Evolutionary conservation across 1,284 basidiomycete species (phyloP), one percentile per base, ranked within the genome.

Genomic region (Heterobasidion irregulare): DNA sequence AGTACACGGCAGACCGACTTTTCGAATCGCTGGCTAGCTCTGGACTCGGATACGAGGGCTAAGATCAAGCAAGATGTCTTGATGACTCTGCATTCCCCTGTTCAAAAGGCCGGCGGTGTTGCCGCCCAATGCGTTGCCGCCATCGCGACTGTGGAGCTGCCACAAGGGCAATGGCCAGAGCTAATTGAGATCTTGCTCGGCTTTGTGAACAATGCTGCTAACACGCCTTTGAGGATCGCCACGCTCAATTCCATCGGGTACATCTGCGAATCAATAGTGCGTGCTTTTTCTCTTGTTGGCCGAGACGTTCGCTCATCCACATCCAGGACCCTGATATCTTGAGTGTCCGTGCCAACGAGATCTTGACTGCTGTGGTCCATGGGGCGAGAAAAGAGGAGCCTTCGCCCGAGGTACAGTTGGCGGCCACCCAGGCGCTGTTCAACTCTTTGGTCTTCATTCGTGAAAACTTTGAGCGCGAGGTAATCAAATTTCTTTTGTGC

Each of bases 391-490:
- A 97, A 72, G 97, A 98, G 63, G 96, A 99, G 70, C 82, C 91
- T 1, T 94, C 91, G n/a, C 64, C 80, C 34, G 94, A 98, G 2
- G 96, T 99, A 16, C 97, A 98, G 66, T 75, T 91, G n/a, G 93
- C 96, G 46, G 97, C 97, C 8, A 88, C 98, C 63, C 86, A 90
- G 66, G 94, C 96, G 0, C 76, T 99, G 34, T 90, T 83, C 75
- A 98, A 99, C 75, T 98, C 96, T 33, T 83, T 99, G 54, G 95
- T 98, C 70, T 99, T 99, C 67, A 92, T 99, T 53, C 84, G 92
- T 57, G 93, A 95, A 65, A 99, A 99, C 75, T 98, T 99, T 72
- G 94, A 98, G 63, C 86, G 94, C 57, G 94, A 98, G 78, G 94
- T 94, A 62, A 56, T 81, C 64, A 32, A 16, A 10, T 52, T 53